A percentile compares a stretch with the other conserved stretches of the same genome.
These are phyloP conservation scores for Jamesozyma jinghongensis DNA, from an alignment of 805 yeast genomes.

Conservation along the genomic window DNA sequence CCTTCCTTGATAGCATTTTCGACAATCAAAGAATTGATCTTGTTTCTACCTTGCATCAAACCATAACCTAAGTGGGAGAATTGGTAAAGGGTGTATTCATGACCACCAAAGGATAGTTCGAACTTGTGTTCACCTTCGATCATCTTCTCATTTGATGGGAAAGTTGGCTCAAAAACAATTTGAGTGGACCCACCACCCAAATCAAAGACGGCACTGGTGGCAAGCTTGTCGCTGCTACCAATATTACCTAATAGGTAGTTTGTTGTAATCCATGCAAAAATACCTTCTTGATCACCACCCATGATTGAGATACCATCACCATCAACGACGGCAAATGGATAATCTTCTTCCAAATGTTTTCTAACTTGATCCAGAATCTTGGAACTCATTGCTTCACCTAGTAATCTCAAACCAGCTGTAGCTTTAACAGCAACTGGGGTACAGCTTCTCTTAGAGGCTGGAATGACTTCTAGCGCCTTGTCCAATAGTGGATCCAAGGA, in stretches of 20 bases:
- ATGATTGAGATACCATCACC: constrained; percentile 84
- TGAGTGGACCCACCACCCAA: constrained; percentile 98
- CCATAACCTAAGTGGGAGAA: constrained; percentile 95
- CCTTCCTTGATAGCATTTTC: constrained; percentile 38
- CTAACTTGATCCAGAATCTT: constrained; percentile 72
- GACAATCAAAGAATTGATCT: constrained; percentile 61
- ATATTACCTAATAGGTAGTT: constrained; percentile 90
- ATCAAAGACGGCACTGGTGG: constrained; percentile 96
- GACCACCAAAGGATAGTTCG: constrained; percentile 68
- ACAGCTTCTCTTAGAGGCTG: constrained; percentile 61
- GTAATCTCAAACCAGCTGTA: constrained; percentile 87
- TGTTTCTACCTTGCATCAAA: constrained; percentile 85
- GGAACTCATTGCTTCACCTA: constrained; percentile 66
- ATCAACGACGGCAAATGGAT: constrained; percentile 85
- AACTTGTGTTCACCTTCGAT: constrained; percentile 84
- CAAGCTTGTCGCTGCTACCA: constrained; percentile 59
- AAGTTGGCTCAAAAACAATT: constrained; percentile 94
- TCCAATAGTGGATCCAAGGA: constrained; percentile 78
- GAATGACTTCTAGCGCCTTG: constrained; percentile 68
- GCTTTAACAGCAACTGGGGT: constrained; percentile 96
- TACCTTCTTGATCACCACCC: constrained; percentile 98
- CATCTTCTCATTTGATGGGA: constrained; percentile 52
- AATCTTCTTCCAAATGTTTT: constrained; percentile 62
- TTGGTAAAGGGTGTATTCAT: constrained; percentile 77
- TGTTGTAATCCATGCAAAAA: constrained; percentile 96